phyloP scores from a whole-genome alignment of 2,329 filamentous ascomycete species.

The Aschersonia sp. region DNA sequence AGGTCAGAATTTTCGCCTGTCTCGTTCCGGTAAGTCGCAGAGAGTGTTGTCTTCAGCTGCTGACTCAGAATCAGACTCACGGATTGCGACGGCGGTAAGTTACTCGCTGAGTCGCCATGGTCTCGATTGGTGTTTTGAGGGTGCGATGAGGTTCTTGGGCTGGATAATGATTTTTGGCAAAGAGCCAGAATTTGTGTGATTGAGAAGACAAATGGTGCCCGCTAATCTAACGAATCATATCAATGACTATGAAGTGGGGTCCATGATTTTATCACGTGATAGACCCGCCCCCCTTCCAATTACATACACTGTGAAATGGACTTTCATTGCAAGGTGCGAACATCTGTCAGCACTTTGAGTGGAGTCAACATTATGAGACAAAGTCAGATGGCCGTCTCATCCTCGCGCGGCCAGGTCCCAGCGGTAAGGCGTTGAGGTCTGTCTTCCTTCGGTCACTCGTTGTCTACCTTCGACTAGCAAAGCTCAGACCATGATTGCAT shows the following conservation, averaged over 20 bases:
- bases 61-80: slow-evolving; percentile 35
- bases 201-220: slow-evolving; percentile 20
- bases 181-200: slow-evolving; percentile 28
- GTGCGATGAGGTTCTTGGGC: slow-evolving; percentile 21
- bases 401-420: too few relatives aligned
- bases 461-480: too few relatives aligned
- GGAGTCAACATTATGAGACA: too few relatives aligned
- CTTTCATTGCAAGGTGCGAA: too few relatives aligned
- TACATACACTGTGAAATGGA: too few relatives aligned
- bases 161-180: slow-evolving; percentile 25
- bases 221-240: slow-evolving; percentile 23
- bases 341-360: too few relatives aligned
- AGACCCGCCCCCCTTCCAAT: too few relatives aligned
- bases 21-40: not conserved
- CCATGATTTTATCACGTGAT: not conserved
- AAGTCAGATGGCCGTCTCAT: too few relatives aligned
- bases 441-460: too few relatives aligned
- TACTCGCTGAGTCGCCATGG: slow-evolving; percentile 45
- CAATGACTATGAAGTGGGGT: not conserved
- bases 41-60: not conserved
- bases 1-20: not conserved
- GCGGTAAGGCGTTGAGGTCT: too few relatives aligned
- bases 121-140: slow-evolving; percentile 30
- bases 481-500: too few relatives aligned
- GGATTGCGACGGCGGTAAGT: slow-evolving; percentile 67